Percentiles rank a stretch among this genome's conserved stretches.
Conservation (phyloP, 176 grass and related monocot genomes). For the Oryza officinalis region DNA sequence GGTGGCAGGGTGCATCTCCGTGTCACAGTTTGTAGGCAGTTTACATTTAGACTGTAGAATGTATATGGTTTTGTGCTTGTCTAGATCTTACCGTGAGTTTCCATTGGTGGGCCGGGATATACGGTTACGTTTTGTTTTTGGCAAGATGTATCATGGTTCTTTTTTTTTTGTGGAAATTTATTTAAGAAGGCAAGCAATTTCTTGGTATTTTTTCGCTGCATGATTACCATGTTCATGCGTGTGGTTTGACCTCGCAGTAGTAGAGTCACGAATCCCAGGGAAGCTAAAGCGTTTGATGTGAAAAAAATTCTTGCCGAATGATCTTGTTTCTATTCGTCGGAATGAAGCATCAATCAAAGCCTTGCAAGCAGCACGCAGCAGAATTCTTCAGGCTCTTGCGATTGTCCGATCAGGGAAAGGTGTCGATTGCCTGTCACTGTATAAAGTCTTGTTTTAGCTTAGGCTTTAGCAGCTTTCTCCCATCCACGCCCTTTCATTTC, state of each 20-base stretch:
- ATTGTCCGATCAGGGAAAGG: too few species aligned
- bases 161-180: conserved; percentile 20
- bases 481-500: too few species aligned
- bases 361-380: too few species aligned
- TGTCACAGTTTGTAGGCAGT: background rate
- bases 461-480: too few species aligned
- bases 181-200: background rate
- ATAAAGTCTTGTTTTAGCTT: too few species aligned
- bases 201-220: background rate
- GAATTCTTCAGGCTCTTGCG: too few species aligned
- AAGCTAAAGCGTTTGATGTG: background rate
- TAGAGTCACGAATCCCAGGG: background rate
- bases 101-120: conserved; percentile 2
- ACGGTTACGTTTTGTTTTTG: conserved; percentile 17
- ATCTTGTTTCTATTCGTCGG: background rate
- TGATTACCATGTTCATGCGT: background rate
- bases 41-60: conserved; percentile 28
- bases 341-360: too few species aligned
- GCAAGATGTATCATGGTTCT: background rate
- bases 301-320: background rate
- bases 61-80: conserved; percentile 47
- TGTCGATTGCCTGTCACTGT: too few species aligned
- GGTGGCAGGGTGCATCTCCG: background rate
- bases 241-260: background rate
- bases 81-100: background rate